Evolutionary conservation across 2,329 filamentous ascomycete genomes (phyloP), one percentile per base, ranked within the genome.

Genomic region (Chrysoporthe austroafricana): DNA sequence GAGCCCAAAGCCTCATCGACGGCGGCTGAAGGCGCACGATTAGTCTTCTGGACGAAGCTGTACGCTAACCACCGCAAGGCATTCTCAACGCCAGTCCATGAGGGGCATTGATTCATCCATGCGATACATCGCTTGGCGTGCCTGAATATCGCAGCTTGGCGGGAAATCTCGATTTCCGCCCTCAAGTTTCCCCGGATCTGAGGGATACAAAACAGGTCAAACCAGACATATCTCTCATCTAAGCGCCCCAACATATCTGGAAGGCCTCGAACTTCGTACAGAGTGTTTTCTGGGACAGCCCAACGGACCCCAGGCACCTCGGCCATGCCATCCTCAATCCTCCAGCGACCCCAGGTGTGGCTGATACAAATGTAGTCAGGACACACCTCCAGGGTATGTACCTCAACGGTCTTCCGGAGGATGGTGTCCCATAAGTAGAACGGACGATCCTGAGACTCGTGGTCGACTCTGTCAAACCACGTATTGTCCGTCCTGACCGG

Each of bases 271-370:
- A 62, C 60, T 21, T 62, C 60, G 14, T 62, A 62, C 18, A 32
- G 44, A n/a, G 8, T 8, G 36, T 62, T 52, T 43, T 62, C 43
- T 7, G 60, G 60, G 13, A 62, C 44, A 34, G 60, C n/a, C 60
- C 60, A 62, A n/a, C 18, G 13, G 3, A 48, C 42, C 4, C 60
- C 60, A 26, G 42, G 60, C 8, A 62, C 14, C 14, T 4, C 9
- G 16, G 26, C 44, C 14, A 36, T 13, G 26, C 43, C 18, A 11
- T 32, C n/a, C 44, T 52, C 46, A n/a, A 44, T 44, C 43, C 60
- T 42, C 44, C 60, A 62, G 26, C 60, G 42, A 4, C 60, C 60
- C 60, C 60, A 62, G 26, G 60, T 62, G 11, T 62, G 60, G 60
- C 60, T 62, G 9, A 62, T 36, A 36, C 43, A 62, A 4, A 18